phyloP scores from a whole-genome alignment of 1,284 basidiomycete species.

The Cutaneotrichosporon sp. region DNA sequence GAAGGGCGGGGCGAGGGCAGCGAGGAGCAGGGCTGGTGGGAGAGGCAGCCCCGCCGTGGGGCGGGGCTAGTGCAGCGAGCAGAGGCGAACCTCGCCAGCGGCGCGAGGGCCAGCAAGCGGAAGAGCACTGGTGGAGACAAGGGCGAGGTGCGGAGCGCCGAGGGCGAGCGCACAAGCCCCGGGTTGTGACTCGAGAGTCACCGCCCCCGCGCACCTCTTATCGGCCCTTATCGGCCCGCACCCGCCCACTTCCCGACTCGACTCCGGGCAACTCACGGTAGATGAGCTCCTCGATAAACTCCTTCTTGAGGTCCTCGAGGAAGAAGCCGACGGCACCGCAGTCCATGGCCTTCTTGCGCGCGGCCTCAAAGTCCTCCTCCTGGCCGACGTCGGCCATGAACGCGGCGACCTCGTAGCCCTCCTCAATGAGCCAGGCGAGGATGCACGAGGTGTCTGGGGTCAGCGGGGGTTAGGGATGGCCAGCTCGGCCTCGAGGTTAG shows the following conservation, averaged over 20 bases:
- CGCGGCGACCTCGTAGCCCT: slow-evolving; percentile 95
- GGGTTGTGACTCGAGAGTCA: not conserved
- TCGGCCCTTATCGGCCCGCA: not conserved
- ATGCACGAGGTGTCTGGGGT: slow-evolving; percentile 88
- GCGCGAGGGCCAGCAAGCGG: no score
- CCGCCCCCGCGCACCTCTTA: not conserved
- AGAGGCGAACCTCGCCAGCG: no score
- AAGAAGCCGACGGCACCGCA: slow-evolving; percentile 96
- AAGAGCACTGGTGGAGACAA: no score
- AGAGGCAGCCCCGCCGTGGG: no score
- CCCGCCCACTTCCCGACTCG: not conserved
- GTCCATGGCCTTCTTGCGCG: slow-evolving; percentile 83
- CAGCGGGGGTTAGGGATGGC: not conserved
- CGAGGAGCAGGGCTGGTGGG: no score
- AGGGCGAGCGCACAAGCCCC: not conserved
- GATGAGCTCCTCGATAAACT: slow-evolving; percentile 96
- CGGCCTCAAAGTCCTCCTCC: slow-evolving; percentile 98
- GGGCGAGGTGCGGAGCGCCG: no score
- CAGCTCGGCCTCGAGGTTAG: no score
- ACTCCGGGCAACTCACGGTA: slow-evolving; percentile 60
- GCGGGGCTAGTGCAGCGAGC: no score
- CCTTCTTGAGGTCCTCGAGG: slow-evolving; percentile 91
- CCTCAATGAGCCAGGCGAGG: slow-evolving; percentile 94
- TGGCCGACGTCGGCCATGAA: slow-evolving; percentile 99
- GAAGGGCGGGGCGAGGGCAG: no score